Conservation (phyloP, 1,284 basidiomycete genomes). For the Trichosporon sp. region DNA sequence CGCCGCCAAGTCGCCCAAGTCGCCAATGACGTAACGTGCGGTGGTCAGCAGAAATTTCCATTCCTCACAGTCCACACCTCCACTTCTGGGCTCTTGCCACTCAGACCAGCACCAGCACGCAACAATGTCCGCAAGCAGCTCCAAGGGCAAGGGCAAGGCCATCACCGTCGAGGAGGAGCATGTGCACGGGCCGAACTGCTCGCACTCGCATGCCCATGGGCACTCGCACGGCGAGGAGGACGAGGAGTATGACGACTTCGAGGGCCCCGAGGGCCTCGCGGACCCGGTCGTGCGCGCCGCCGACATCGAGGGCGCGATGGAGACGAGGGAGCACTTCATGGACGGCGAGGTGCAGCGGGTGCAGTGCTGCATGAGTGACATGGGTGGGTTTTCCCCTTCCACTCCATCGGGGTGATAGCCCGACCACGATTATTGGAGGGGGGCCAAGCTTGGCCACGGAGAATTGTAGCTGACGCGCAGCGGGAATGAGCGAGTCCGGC, state of each 20-base stretch:
- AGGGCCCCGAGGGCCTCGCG: not conserved
- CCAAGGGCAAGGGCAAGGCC: slow-evolving; percentile 13
- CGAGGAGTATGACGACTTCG: slow-evolving; percentile 4
- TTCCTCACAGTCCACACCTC: not conserved
- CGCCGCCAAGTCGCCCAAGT: not conserved
- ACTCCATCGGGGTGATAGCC: too few relatives aligned
- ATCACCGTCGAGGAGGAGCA: slow-evolving; percentile 1
- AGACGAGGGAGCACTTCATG: slow-evolving; percentile 22
- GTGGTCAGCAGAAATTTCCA: not conserved
- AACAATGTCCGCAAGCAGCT: not conserved
- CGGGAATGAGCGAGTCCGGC: slow-evolving; percentile 13
- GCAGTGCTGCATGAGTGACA: slow-evolving; percentile 23
- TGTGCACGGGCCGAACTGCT: not conserved
- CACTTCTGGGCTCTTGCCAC: not conserved
- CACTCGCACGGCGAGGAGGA: slow-evolving; percentile 5
- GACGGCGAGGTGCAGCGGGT: slow-evolving; percentile 18
- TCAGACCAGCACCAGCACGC: not conserved
- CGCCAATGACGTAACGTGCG: not conserved
- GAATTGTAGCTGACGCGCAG: slow-evolving; percentile 10
- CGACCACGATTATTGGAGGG: too few relatives aligned
- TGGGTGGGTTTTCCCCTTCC: slow-evolving; percentile 29
- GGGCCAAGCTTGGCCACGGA: too few relatives aligned
- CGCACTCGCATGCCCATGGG: not conserved
- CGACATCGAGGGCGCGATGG: slow-evolving; percentile 24
- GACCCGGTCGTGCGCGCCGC: slow-evolving; percentile 22